Conservation (phyloP, 2,329 filamentous ascomycete genomes). For the Fusarium subtropicale region DNA sequence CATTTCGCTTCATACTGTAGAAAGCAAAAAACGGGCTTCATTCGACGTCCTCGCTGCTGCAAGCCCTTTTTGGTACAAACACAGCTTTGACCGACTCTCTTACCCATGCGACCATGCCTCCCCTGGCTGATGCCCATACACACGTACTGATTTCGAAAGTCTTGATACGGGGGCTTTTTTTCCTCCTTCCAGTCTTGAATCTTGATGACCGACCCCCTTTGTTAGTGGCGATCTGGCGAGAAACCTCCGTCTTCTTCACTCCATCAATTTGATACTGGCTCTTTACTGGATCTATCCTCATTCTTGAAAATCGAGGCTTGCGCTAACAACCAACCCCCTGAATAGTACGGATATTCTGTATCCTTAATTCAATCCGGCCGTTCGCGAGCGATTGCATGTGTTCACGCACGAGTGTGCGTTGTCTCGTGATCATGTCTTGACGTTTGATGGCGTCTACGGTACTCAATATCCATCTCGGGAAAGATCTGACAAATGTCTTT, state of each 20-base stretch:
- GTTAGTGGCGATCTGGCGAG: conserved; percentile 16
- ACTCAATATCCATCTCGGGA: conserved; percentile 17
- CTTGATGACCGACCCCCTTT: conserved; percentile 9
- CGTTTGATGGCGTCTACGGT: conserved; percentile 15
- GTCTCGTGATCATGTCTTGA: conserved; percentile 5
- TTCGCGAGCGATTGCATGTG: conserved; percentile 34
- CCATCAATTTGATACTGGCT: conserved; percentile 15
- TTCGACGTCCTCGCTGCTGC: conserved; percentile 10
- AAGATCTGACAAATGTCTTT: conserved; percentile 24
- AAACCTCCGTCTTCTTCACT: conserved; percentile 18
- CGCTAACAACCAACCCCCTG: conserved; percentile 36
- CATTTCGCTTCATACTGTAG: conserved; percentile 9
- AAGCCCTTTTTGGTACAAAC: conserved; percentile 27
- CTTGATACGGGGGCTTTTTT: conserved; percentile 2
- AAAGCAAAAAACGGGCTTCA: conserved; percentile 15
- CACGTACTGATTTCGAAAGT: background rate
- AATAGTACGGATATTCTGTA: conserved; percentile 9
- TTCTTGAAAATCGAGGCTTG: conserved; percentile 27
- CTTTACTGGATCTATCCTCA: conserved; percentile 11
- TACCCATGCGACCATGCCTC: conserved; percentile 22
- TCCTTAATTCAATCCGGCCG: conserved; percentile 32
- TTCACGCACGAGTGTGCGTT: conserved; percentile 20
- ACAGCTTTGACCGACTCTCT: conserved; percentile 24
- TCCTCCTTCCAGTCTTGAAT: conserved; percentile 7
- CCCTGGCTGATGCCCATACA: background rate